Base-by-base conservation (phyloP, 2,329 filamentous ascomycete species). In the Didymella glomerata region DNA sequence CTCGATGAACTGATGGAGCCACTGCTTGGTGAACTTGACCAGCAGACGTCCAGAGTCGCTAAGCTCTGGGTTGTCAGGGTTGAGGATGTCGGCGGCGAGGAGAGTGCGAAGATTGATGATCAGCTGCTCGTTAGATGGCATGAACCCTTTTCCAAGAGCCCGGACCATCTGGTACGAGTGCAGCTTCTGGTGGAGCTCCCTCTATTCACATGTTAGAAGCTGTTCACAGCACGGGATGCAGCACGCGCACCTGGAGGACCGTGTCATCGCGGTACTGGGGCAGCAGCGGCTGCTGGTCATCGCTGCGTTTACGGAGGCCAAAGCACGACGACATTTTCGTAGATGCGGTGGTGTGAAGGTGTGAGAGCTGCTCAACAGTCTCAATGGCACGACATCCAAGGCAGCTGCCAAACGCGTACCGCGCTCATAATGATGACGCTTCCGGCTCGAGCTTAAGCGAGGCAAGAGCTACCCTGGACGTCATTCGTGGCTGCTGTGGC, bases 141-240 rank as follows among this genome's bases (percentile, higher is more conserved):
- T 93, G 78, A 88, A 97, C 6, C 94, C 94, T 70, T 91, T 86
- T 1, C 86, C 86, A 10, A 97, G 76, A 54, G 94, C 94, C 52
- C 91, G 86, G 27, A 93, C 75, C 90, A 97, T 96, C 82, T 97
- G 92, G 74, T 97, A 97, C 25, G 89, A 89, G 79, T 97, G 94
- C 61, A 98, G 85, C 82, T 97, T 97, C 77, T 94, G 88, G 72
- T 94, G 91, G 58, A 96, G 84, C 69, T 88, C 83, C 47, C 88
- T 84, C 83, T 97, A 91, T 54, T 38, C 32, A 47, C 32, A 40
- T 46, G 34, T 61, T 20, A 61, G 53, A n/a, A 30, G 22, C 45
- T 36, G 16, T 34, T 28, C 27, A 28, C 24, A 20, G 27, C 8
- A 46, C 24, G 16, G 18, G 16, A 20, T 32, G 27, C 44, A 47